A percentile compares a stretch with the other conserved stretches of the same genome.
Evolutionary conservation across 805 yeast species (phyloP).

Genomic region (Metschnikowia cerradonensis): DNA sequence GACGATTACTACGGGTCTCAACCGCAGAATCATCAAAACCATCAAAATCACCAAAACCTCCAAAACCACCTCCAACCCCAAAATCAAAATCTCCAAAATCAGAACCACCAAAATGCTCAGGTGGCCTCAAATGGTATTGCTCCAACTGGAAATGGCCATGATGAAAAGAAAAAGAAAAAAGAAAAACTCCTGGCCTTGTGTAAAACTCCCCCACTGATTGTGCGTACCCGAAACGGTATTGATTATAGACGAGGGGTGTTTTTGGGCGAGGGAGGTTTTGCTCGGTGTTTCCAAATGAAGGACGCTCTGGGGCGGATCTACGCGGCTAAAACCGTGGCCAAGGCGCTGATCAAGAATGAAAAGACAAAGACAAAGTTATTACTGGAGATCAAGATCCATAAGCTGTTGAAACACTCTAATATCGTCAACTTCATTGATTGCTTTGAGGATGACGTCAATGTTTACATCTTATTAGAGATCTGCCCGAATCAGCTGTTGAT

Average conservation of each 20-base stretch:
- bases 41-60: no score
- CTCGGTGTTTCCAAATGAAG: constrained; percentile 95
- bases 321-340: constrained; percentile 98
- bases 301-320: constrained; percentile 81
- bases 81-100: no score
- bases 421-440: constrained; percentile 93
- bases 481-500: constrained; percentile 93
- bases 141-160: background rate
- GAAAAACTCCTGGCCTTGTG: constrained; percentile 88
- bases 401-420: constrained; percentile 81
- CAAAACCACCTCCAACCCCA: no score
- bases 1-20: constrained; percentile 16
- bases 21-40: no score
- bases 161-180: constrained; percentile 56
- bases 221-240: constrained; percentile 79
- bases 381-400: constrained; percentile 93
- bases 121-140: no score
- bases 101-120: no score
- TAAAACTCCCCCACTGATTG: constrained; percentile 94
- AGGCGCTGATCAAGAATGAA: constrained; percentile 85
- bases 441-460: constrained; percentile 94
- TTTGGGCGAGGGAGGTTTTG: constrained; percentile 98
- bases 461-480: constrained; percentile 87
- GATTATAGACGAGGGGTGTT: constrained; percentile 88
- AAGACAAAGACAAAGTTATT: constrained; percentile 83